Evolutionary conservation across 1,139 yeast genomes (phyloP).

Genomic region (Geotrichum fermentans): DNA sequence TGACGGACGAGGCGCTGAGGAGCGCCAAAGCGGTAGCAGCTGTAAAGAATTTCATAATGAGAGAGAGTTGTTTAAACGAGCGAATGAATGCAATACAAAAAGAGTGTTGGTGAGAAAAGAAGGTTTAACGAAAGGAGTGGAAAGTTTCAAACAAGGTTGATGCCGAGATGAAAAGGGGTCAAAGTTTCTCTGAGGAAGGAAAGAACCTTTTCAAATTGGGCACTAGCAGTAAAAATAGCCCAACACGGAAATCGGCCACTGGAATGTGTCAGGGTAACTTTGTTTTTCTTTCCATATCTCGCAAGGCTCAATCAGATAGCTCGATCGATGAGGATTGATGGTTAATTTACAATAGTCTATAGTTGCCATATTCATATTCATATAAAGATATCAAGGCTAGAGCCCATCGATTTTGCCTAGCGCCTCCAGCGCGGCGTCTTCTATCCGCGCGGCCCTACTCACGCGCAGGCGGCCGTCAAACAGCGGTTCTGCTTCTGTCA

Average conservation of each 20-base stretch:
- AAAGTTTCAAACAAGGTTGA: not conserved
- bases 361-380: too few species aligned
- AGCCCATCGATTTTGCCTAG: constrained; percentile 43
- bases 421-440: constrained; percentile 65
- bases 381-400: too few species aligned
- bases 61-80: not conserved
- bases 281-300: too few species aligned
- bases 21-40: constrained; percentile 16
- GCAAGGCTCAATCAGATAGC: too few species aligned
- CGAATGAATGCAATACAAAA: not conserved
- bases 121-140: not conserved
- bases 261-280: too few species aligned
- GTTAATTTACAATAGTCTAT: too few species aligned
- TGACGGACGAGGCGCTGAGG: constrained; percentile 12
- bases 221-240: too few species aligned
- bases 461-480: constrained; percentile 61
- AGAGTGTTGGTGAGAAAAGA: not conserved
- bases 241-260: too few species aligned
- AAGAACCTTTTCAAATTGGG: not conserved
- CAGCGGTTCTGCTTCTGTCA: constrained; percentile 53
- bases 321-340: too few species aligned
- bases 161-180: not conserved
- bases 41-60: constrained; percentile 18
- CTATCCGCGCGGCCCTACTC: constrained; percentile 57
- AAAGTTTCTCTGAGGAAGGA: not conserved